Evolutionary conservation across 768 basidiomycete genomes (phyloP).

Genomic region (Cystofilobasidium capitatum): DNA sequence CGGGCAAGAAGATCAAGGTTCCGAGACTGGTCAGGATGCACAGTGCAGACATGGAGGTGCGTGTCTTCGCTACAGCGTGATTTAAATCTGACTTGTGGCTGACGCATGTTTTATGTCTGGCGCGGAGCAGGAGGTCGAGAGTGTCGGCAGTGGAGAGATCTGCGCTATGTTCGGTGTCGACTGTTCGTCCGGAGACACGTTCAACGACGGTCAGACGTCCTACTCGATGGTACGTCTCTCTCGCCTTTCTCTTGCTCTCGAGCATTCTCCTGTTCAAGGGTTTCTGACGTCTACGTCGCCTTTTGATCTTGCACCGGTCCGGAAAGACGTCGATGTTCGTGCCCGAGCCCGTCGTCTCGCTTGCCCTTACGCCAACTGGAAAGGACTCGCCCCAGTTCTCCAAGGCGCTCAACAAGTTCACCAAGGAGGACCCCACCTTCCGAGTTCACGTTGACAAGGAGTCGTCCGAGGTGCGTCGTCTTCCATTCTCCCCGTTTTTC

Average conservation of each 20-base stretch:
- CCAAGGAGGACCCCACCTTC: conserved; percentile 98
- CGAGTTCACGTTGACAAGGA: conserved; percentile 89
- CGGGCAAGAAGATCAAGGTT: conserved; percentile 95
- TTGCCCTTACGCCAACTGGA: conserved; percentile 83
- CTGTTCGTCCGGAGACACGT: conserved; percentile 94
- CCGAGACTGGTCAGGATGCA: conserved; percentile 96
- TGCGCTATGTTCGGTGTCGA: conserved; percentile 99
- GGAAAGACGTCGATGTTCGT: conserved; percentile 92
- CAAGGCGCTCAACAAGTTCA: conserved; percentile 90
- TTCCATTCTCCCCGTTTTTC: not conserved
- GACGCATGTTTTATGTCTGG: too few species aligned
- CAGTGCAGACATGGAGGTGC: conserved; percentile 95
- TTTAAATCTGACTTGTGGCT: too few species aligned
- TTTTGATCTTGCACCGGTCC: not conserved
- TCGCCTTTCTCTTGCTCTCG: not conserved
- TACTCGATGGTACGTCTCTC: conserved; percentile 72
- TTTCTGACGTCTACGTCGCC: not conserved
- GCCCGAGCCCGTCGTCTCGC: conserved; percentile 94
- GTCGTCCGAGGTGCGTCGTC: conserved; percentile 67
- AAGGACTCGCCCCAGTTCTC: conserved; percentile 94
- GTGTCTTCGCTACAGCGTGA: too few species aligned
- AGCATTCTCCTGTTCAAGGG: conserved; percentile 9
- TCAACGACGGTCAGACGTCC: conserved; percentile 80
- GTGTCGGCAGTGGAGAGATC: conserved; percentile 93
- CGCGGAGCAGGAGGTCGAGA: conserved; percentile 64